phyloP scores from a whole-genome alignment of 78 protist genomes.

The Cavenderia fasciculata region DNA sequence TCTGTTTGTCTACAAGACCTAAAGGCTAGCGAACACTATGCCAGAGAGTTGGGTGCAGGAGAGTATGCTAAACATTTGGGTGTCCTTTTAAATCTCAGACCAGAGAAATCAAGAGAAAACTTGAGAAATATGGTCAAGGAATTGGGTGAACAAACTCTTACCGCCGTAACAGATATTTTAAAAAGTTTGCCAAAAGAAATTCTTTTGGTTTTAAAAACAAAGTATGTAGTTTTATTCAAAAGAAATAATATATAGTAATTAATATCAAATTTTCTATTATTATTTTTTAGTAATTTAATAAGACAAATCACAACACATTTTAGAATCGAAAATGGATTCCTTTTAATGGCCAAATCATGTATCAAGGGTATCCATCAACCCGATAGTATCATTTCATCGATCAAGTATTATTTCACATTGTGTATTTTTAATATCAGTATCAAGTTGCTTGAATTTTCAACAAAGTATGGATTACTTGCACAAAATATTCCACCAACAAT shows the following conservation, averaged over 20 bases:
- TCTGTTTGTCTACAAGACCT: slow-evolving; percentile 22
- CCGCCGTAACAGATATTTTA: slow-evolving; percentile 25
- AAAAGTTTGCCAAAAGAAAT: slow-evolving; percentile 74
- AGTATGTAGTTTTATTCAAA: slow-evolving; percentile 29
- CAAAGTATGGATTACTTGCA: background rate
- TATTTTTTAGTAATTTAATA: slow-evolving; percentile 14
- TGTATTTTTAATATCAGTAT: slow-evolving; percentile 36
- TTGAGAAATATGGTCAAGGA: slow-evolving; percentile 30
- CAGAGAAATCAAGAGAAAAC: slow-evolving; percentile 54
- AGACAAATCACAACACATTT: slow-evolving; percentile 74
- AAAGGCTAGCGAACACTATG: slow-evolving; percentile 35
- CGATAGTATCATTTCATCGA: background rate
- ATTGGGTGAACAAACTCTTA: slow-evolving; percentile 51
- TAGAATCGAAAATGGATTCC: slow-evolving; percentile 68
- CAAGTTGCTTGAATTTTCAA: slow-evolving; percentile 1
- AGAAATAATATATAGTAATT: background rate
- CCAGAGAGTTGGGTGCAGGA: slow-evolving; percentile 53
- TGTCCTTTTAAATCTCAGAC: slow-evolving; percentile 34
- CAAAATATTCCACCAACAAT: background rate
- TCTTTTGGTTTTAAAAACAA: slow-evolving; percentile 67
- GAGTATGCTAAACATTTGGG: slow-evolving; percentile 47
- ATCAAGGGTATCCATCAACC: slow-evolving; percentile 46
- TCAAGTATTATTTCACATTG: slow-evolving; percentile 23
- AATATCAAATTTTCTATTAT: background rate
- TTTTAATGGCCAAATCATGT: slow-evolving; percentile 65